Evolutionary conservation across 2,329 filamentous ascomycete species (phyloP), one percentile per base, ranked within the genome.

Genomic region (Cladophialophora chaetospira): DNA sequence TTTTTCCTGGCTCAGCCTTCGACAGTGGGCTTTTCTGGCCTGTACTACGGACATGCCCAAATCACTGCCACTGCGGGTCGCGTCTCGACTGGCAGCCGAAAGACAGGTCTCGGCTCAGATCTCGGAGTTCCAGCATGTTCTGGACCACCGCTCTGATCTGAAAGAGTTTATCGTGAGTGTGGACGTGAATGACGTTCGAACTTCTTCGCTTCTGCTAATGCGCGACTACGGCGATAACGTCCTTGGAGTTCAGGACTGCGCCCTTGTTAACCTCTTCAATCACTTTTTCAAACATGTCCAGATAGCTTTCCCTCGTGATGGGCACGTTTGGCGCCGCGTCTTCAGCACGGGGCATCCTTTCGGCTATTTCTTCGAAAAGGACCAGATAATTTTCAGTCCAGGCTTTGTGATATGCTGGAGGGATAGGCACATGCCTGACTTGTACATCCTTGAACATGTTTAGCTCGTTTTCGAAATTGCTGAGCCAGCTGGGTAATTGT

Each of bases 371-470:
- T 44, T 44, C 40, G 40, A 9, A 44, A 9, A 44, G 40, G 40
- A 44, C 17, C 15, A 44, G 40, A 44, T 44, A 44, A n/a, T 44
- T 44, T n/a, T 44, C 40, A 17, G 40, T 44, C 40, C 40, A 21
- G 40, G 40, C 40, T 5, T 44, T 44, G 40, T 44, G 40, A 25
- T 44, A 44, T 25, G 40, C 40, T n/a, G 40, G 40, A 8, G 40
- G 19, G 21, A 44, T 9, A 25, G 40, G 40, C 4, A 44, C n/a
- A n/a, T 44, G 40, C 10, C 25, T 44, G 40, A 44, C 40, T 44
- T 44, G 17, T 25, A 44, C 40, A 44, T 44, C 40, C 9, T 44
- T 44, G 15, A 44, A 44, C 40, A 25, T 44, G 3, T 44, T 25
- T 19, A 44, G 21, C 15, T 44, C 40, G 40, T 21, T 25, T 25